These are phyloP conservation scores for Scleroderma bovista DNA, from an alignment of 768 basidiomycete genomes.

Conservation along the genomic window DNA sequence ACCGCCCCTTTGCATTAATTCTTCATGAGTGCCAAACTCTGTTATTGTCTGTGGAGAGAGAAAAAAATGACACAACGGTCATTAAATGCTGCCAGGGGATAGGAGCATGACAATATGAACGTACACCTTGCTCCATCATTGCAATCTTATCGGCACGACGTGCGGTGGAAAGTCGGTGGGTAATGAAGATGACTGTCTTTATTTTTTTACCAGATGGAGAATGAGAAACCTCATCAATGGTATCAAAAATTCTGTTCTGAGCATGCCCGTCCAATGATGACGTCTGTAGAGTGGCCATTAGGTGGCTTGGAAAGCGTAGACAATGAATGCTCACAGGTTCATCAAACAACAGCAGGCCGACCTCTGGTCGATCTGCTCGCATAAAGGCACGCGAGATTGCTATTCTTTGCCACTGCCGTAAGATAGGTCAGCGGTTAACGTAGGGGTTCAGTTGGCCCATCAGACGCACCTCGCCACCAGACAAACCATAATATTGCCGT, in stretches of 20 bases:
- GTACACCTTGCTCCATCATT: slow-evolving; percentile 74
- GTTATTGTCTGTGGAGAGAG: slow-evolving; percentile 49
- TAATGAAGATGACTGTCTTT: slow-evolving; percentile 79
- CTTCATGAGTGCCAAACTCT: slow-evolving; percentile 72
- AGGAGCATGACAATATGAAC: slow-evolving; percentile 18
- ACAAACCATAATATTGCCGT: slow-evolving; percentile 57
- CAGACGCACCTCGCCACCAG: slow-evolving; percentile 72
- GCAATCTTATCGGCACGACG: slow-evolving; percentile 82
- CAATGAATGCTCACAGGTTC: slow-evolving; percentile 58
- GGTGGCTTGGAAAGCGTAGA: slow-evolving; percentile 2
- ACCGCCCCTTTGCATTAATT: slow-evolving; percentile 53
- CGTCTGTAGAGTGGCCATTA: slow-evolving; percentile 40
- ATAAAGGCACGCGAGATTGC: slow-evolving; percentile 86
- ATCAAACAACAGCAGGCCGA: slow-evolving; percentile 79
- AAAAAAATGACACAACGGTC: slow-evolving; percentile 11
- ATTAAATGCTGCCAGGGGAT: slow-evolving; percentile 14
- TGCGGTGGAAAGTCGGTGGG: slow-evolving; percentile 76
- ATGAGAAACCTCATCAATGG: slow-evolving; percentile 60
- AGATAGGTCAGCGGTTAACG: slow-evolving; percentile 7
- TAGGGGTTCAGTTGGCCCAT: slow-evolving; percentile 10
- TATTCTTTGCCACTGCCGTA: slow-evolving; percentile 74
- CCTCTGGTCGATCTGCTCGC: slow-evolving; percentile 67
- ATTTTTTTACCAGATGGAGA: slow-evolving; percentile 47
- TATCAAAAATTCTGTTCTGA: slow-evolving; percentile 74
- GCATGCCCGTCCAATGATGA: slow-evolving; percentile 77